Conservation (phyloP, 192 early-diverging fungal genomes). For the Coemansia sp. region DNA sequence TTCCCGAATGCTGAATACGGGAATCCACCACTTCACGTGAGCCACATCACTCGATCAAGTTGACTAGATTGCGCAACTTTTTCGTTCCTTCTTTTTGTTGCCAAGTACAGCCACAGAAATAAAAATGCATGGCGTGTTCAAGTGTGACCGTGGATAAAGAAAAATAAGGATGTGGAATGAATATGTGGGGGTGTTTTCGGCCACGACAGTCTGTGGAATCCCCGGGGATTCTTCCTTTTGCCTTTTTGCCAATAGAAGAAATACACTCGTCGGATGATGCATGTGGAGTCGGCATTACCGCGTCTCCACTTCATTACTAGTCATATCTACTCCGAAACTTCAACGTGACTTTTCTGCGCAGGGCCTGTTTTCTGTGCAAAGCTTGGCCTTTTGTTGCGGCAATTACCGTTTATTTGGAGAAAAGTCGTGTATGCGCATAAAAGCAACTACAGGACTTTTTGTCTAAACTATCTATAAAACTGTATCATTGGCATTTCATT, state of each 20-base stretch:
- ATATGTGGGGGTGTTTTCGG: neutral
- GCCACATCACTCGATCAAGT: no score
- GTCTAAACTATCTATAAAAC: neutral
- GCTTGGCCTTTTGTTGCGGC: neutral
- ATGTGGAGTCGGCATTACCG: neutral
- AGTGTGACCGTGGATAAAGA: neutral
- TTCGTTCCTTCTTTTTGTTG: no score
- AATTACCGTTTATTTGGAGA: constrained; percentile 3
- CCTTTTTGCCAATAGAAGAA: no score
- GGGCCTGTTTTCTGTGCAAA: neutral
- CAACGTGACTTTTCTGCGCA: neutral
- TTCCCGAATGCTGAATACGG: no score
- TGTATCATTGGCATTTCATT: neutral
- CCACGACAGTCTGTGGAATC: neutral
- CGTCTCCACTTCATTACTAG: neutral
- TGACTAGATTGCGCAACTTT: no score
- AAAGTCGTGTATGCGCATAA: neutral
- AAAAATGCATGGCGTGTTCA: neutral
- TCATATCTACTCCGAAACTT: neutral
- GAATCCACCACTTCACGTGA: no score
- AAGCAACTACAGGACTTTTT: neutral
- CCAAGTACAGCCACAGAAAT: neutral
- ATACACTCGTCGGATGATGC: no score
- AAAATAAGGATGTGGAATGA: neutral
- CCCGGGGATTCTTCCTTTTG: neutral